These are phyloP conservation scores for Asparagopsis taxiformis DNA, from an alignment of 31 red algal genomes.

Conservation along the genomic window DNA sequence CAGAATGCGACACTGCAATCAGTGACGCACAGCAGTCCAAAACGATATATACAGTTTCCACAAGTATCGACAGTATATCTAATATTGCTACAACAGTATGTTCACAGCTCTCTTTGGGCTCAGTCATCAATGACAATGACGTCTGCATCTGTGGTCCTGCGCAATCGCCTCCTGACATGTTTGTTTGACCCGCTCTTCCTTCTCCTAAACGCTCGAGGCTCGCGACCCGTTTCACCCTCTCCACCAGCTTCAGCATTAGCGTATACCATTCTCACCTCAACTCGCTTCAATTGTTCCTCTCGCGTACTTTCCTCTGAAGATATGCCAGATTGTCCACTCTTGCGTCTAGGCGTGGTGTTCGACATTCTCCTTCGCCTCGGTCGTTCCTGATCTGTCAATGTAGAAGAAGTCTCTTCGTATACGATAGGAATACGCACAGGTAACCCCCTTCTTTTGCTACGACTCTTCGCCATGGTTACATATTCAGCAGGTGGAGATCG, in stretches of 20 bases:
- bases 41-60: too few species aligned
- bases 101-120: too few species aligned
- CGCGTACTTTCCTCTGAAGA: neutral
- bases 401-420: neutral
- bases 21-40: too few species aligned
- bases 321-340: neutral
- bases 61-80: too few species aligned
- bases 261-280: neutral
- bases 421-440: neutral
- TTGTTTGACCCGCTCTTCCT: neutral
- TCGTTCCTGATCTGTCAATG: neutral
- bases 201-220: too few species aligned
- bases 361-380: neutral
- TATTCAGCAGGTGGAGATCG: too few species aligned
- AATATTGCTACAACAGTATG: too few species aligned
- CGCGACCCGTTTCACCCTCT: too few species aligned
- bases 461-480: neutral
- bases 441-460: neutral
- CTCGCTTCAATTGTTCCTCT: neutral
- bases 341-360: neutral
- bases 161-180: neutral
- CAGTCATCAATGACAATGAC: neutral
- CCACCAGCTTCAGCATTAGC: too few species aligned
- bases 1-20: too few species aligned
- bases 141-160: neutral